Evolutionary conservation across 2,329 filamentous ascomycete species (phyloP).

Genomic region (Metarhizium anisopliae): DNA sequence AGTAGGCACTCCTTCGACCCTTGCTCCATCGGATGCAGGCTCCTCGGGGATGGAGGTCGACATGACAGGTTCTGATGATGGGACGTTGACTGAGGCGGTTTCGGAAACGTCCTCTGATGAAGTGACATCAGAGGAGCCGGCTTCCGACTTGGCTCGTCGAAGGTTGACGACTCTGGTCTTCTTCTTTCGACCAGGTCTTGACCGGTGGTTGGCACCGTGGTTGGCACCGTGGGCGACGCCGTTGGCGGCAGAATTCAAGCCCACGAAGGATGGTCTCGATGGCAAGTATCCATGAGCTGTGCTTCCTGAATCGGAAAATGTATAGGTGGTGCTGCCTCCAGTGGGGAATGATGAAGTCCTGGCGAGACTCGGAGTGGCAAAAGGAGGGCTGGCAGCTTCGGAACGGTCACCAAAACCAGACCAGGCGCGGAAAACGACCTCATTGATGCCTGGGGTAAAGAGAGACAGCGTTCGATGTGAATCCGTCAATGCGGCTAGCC

Average conservation of each 20-base stretch:
- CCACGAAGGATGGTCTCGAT: conserved; percentile 60
- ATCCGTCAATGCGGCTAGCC: conserved; percentile 72
- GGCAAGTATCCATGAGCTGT: conserved; percentile 51
- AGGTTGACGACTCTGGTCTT: conserved; percentile 80
- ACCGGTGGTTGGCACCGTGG: conserved; percentile 50
- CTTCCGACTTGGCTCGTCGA: conserved; percentile 49
- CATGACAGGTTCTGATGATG: conserved; percentile 52
- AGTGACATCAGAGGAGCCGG: conserved; percentile 41
- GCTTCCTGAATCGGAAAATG: conserved; percentile 64
- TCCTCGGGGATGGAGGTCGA: conserved; percentile 51
- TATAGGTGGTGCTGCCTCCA: conserved; percentile 57
- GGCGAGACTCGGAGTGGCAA: conserved; percentile 44
- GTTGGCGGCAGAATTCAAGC: conserved; percentile 49
- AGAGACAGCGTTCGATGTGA: conserved; percentile 86
- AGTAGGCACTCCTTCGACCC: conserved; percentile 17
- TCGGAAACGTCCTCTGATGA: conserved; percentile 41
- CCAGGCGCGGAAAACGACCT: conserved; percentile 90
- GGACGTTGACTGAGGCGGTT: conserved; percentile 44
- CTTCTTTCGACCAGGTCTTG: conserved; percentile 61
- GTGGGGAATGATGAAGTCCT: conserved; percentile 54
- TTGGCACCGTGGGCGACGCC: conserved; percentile 56
- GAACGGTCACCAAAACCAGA: conserved; percentile 66
- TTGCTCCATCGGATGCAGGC: conserved; percentile 37
- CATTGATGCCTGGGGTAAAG: conserved; percentile 82
- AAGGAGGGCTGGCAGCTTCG: conserved; percentile 44